phyloP scores from a whole-genome alignment of 192 early-diverging fungal species.

The Coemansia sp. region DNA sequence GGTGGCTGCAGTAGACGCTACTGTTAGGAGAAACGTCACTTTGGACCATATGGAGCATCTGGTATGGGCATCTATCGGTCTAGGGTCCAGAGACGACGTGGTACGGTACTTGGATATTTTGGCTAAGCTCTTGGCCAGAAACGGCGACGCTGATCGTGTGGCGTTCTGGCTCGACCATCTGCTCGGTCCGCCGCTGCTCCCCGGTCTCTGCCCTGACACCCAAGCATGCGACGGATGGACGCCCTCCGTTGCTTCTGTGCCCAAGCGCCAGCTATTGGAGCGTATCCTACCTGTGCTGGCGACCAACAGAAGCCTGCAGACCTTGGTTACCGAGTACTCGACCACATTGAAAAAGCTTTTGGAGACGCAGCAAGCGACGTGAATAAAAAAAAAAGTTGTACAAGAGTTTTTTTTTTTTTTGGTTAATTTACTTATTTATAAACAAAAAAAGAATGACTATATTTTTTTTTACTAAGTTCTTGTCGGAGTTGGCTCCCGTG shows the following conservation, averaged over 20 bases:
- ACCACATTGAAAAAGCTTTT: constrained; percentile 14
- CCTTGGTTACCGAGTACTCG: constrained; percentile 62
- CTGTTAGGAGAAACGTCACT: constrained; percentile 18
- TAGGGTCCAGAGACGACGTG: constrained; percentile 26
- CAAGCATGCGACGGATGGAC: constrained; percentile 8
- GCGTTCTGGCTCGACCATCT: constrained; percentile 35
- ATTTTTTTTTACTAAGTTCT: not conserved
- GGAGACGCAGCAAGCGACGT: not conserved
- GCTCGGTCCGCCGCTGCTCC: constrained; percentile 42
- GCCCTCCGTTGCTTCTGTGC: constrained; percentile 43
- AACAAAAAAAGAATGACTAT: not conserved
- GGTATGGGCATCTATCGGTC: constrained; percentile 14
- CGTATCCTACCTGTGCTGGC: constrained; percentile 71
- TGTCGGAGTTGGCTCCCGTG: constrained; percentile 37
- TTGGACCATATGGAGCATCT: constrained; percentile 55
- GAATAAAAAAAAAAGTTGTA: not conserved
- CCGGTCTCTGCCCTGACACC: not conserved
- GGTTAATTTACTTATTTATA: not conserved
- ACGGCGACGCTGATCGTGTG: constrained; percentile 11
- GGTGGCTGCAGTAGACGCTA: not conserved
- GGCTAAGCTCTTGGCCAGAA: constrained; percentile 17
- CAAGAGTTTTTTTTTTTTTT: constrained; percentile 3
- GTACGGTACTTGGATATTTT: constrained; percentile 22
- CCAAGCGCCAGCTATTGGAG: constrained; percentile 67
- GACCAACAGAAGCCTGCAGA: constrained; percentile 66